A percentile compares a stretch with the other conserved stretches of the same genome.
Evolutionary conservation across 495 filamentous ascomycete species (phyloP).

Genomic region (Penicillium taxi): DNA sequence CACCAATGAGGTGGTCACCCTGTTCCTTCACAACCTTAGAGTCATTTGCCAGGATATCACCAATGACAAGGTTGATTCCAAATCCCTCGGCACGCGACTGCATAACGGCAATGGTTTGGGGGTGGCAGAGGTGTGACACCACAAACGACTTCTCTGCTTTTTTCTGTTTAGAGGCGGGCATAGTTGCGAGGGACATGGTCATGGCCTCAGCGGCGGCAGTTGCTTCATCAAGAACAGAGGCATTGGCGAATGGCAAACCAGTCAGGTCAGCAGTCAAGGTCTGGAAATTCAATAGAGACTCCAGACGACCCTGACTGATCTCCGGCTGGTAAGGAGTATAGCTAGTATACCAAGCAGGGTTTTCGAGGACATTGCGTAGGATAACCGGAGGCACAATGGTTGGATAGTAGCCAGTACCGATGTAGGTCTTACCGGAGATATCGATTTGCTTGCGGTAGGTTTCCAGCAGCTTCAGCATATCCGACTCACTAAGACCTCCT

Average conservation of each 20-base stretch:
- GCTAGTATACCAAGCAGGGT: constrained; percentile 96
- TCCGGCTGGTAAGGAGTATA: constrained; percentile 98
- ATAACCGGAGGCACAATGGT: constrained; percentile 87
- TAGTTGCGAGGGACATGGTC: constrained; percentile 80
- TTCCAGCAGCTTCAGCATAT: constrained; percentile 55
- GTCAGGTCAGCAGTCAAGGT: constrained; percentile 90
- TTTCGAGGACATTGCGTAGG: constrained; percentile 88
- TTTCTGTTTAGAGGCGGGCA: constrained; percentile 66
- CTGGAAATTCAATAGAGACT: constrained; percentile 95
- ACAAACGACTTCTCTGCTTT: constrained; percentile 71
- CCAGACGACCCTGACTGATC: constrained; percentile 89
- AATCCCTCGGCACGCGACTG: constrained; percentile 88
- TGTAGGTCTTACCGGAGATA: constrained; percentile 52
- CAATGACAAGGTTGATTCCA: constrained; percentile 68
- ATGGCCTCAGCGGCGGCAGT: constrained; percentile 96
- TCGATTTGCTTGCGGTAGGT: constrained; percentile 59
- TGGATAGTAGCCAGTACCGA: constrained; percentile 83
- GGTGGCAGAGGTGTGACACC: constrained; percentile 75
- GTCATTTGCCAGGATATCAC: constrained; percentile 59
- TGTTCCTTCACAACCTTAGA: constrained; percentile 59
- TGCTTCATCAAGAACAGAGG: constrained; percentile 86
- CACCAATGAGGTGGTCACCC: constrained; percentile 80
- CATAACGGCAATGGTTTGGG: constrained; percentile 84
- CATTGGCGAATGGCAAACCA: constrained; percentile 83
- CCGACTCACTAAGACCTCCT: constrained; percentile 57